Evolutionary conservation across 129 eudicot species (phyloP), one percentile per base, ranked within the genome.

Genomic region (Tagetes patula): DNA sequence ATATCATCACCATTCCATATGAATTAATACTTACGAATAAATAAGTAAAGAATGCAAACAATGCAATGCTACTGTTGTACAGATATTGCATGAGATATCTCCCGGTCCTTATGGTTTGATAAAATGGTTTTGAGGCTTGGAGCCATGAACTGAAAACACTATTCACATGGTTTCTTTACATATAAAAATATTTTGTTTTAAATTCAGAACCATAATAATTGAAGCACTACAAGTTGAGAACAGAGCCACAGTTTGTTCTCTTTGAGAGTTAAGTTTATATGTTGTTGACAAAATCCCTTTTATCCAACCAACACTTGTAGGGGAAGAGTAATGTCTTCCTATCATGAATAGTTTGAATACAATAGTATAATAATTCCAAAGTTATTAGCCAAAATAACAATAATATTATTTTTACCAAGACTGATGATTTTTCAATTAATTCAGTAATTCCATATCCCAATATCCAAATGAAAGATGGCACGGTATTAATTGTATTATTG

Each of bases 401-500:
- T 8, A 45, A 46, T 46, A 61, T 14, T 33, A 43, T 43, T 11
- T 73, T 59, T 4, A 45, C 36, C 42, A 47, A 73, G 61, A 62
- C 52, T 50, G 49, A 49, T n/a, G 41, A 74, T 50, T 39, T 52
- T 62, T 48, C 27, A 10, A 8, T 31, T 30, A 9, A 64, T 75
- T 40, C 65, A 49, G 30, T 12, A 41, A 46, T 49, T 75, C 54
- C 65, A 49, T 48, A 53, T 30, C 50, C 33, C 53, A 39, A 32
- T 48, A n/a, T 64, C 52, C 53, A 65, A 32, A 71, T 55, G 56
- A 31, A 72, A 56, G n/a, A 72, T 20, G 27, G 27, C 27, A 20
- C 27, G 27, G 27, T 20, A 20, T 20, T 20, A 20, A 20, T 20
- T 20, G 27, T 20, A 20, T 20, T 20, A 20, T 20, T 20, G 27